These are phyloP conservation scores for Phytophthora sp. DNA, from an alignment of 352 stramenopile genomes.

Conservation along the genomic window DNA sequence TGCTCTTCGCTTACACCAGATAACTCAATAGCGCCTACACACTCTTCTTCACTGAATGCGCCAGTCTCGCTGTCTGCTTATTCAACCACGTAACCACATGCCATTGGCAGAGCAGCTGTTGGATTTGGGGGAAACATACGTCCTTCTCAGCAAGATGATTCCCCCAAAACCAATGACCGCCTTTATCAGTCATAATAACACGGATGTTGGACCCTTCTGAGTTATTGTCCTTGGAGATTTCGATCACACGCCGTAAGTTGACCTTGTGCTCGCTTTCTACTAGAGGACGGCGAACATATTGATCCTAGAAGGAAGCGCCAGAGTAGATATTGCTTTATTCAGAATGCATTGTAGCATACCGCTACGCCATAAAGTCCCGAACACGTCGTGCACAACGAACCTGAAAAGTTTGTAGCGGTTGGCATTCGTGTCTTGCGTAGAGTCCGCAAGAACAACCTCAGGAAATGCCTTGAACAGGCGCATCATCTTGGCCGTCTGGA, in stretches of 20 bases:
- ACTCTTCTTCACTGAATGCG: neutral
- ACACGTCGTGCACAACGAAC: too few species aligned
- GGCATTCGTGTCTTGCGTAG: neutral
- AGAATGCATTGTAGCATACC: neutral
- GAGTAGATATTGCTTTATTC: too few species aligned
- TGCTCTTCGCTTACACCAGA: neutral
- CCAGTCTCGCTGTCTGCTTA: neutral
- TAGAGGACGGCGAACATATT: slow-evolving; percentile 18
- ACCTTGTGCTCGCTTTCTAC: slow-evolving; percentile 22
- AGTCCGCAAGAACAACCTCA: neutral
- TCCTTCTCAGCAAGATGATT: too few species aligned
- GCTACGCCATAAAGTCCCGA: slow-evolving; percentile 2
- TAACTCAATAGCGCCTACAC: slow-evolving; percentile 1
- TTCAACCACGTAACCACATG: slow-evolving; percentile 23
- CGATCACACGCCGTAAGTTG: neutral
- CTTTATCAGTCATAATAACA: slow-evolving; percentile 15
- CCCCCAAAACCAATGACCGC: too few species aligned
- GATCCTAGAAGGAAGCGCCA: slow-evolving; percentile 3
- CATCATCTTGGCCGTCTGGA: neutral
- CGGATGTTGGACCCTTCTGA: neutral
- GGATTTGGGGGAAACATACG: neutral
- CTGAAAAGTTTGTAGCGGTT: slow-evolving; percentile 9
- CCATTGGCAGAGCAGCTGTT: neutral
- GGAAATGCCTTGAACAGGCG: neutral
- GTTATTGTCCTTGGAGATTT: slow-evolving; percentile 24